Evolutionary conservation across 768 basidiomycete species (phyloP).

Genomic region (Coprinopsis strossmayeri): DNA sequence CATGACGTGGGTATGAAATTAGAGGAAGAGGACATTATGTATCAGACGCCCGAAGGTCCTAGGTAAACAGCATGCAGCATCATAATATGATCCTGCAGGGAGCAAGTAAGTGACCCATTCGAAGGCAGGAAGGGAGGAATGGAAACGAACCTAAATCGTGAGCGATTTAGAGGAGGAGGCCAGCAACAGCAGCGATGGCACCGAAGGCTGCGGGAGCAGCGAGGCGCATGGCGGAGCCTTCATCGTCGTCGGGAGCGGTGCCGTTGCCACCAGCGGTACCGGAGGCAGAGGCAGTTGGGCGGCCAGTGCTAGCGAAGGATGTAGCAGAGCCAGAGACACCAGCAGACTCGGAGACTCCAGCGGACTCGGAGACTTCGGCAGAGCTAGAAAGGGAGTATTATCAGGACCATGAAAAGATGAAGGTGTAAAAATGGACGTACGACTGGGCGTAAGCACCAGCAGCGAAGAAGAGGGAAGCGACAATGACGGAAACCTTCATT

Average conservation of each 20-base stretch:
- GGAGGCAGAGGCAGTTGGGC: neutral
- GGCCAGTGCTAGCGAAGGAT: neutral
- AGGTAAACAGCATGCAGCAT: neutral
- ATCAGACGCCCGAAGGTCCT: neutral
- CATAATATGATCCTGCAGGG: neutral
- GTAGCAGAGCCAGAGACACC: neutral
- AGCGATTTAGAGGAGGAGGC: conserved; percentile 1
- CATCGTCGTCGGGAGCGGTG: neutral
- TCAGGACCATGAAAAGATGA: too few species aligned
- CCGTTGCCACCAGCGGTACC: neutral
- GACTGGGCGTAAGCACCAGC: conserved; percentile 1
- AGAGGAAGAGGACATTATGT: neutral
- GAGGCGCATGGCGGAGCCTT: neutral
- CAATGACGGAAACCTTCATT: neutral
- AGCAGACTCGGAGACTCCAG: too few species aligned
- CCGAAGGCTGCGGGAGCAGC: neutral
- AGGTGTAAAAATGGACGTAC: too few species aligned
- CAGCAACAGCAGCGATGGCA: neutral
- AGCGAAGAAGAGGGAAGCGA: conserved; percentile 5
- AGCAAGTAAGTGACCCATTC: neutral
- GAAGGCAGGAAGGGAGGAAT: neutral
- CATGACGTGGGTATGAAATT: neutral
- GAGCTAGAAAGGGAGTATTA: neutral
- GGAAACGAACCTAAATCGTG: neutral
- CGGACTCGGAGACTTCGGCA: too few species aligned